Conservation (phyloP, 208 protist genomes). For the Leishmania aethiopica region DNA sequence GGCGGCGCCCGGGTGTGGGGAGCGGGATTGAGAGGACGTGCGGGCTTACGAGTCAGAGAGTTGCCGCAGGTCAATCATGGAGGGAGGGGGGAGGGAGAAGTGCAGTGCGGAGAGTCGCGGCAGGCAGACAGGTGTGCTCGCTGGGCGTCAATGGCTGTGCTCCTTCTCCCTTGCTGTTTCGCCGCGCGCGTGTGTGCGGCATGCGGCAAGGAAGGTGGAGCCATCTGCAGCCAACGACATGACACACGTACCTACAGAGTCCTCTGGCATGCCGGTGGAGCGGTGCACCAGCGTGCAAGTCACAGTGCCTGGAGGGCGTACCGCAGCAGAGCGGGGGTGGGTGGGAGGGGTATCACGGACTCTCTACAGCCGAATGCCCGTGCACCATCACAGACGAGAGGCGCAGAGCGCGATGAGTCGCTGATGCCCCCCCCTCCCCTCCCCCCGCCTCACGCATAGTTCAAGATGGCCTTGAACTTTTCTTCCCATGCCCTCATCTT, state of each 20-base stretch:
- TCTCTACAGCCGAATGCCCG: background rate
- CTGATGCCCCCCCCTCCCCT: background rate
- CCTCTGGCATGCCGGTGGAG: background rate
- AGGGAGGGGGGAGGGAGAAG: background rate
- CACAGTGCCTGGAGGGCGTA: background rate
- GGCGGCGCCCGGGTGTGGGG: background rate
- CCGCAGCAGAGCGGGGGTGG: too few species aligned
- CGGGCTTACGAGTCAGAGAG: background rate
- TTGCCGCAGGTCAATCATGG: background rate
- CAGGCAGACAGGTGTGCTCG: background rate
- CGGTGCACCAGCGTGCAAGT: background rate
- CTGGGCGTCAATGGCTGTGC: background rate
- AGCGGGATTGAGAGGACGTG: background rate
- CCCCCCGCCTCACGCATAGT: background rate
- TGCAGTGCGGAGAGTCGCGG: too few species aligned
- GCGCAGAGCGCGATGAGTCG: background rate
- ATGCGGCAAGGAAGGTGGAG: background rate
- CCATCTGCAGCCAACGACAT: background rate
- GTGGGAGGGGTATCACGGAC: too few species aligned
- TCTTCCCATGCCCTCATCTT: constrained; percentile 26
- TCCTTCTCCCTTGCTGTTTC: background rate
- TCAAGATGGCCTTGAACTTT: constrained; percentile 29
- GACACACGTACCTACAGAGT: background rate
- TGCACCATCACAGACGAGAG: background rate
- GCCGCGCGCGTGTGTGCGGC: background rate